Conservation (phyloP, 768 basidiomycete species). For the Dioszegia hungarica region DNA sequence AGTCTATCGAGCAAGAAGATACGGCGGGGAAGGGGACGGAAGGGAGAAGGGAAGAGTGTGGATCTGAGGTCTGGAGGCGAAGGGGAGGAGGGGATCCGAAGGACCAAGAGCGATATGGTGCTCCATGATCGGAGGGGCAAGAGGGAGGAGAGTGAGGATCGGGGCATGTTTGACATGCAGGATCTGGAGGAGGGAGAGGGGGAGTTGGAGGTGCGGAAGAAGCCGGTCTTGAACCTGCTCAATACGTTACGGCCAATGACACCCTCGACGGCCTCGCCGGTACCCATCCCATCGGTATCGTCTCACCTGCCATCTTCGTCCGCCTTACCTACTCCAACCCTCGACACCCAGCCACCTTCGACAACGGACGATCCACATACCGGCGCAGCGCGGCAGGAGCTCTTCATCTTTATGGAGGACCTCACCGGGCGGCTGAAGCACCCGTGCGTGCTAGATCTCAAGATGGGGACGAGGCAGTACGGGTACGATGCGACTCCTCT, state of each 20-base stretch:
- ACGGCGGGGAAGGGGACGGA: background rate
- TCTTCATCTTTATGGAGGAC: slow-evolving; percentile 99
- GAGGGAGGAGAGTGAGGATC: slow-evolving; percentile 51
- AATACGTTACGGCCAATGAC: background rate
- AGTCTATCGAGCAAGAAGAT: too few species aligned
- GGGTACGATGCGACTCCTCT: slow-evolving; percentile 85
- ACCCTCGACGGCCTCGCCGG: background rate
- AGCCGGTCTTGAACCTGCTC: slow-evolving; percentile 2
- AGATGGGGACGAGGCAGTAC: slow-evolving; percentile 99
- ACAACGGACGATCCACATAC: background rate
- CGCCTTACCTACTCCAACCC: background rate
- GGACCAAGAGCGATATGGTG: slow-evolving; percentile 43
- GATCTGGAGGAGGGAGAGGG: slow-evolving; percentile 51
- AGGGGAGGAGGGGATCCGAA: slow-evolving; percentile 24
- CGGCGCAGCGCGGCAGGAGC: slow-evolving; percentile 74
- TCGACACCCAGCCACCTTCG: background rate
- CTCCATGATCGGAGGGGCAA: slow-evolving; percentile 22
- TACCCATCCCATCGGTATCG: background rate
- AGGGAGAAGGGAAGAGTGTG: background rate
- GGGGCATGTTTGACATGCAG: slow-evolving; percentile 62
- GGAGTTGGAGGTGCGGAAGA: background rate
- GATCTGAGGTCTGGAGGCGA: background rate
- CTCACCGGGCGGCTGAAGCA: slow-evolving; percentile 83
- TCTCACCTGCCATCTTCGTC: too few species aligned
- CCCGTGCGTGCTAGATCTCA: slow-evolving; percentile 94